Conservation (phyloP, 371 early-diverging fungal genomes). For the Coemansia sp. region DNA sequence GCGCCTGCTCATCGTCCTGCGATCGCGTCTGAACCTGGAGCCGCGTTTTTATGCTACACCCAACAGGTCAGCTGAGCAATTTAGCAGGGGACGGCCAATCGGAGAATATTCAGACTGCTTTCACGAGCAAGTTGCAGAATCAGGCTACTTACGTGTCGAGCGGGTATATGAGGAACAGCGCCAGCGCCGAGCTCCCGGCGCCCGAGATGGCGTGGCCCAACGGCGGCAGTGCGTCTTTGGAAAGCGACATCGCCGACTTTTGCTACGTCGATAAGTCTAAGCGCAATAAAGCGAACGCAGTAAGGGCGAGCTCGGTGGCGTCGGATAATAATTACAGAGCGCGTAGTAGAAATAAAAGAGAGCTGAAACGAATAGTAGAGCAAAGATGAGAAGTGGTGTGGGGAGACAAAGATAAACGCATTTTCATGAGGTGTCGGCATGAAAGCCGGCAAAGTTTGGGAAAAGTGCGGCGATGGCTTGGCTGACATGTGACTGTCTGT, state of each 20-base stretch:
- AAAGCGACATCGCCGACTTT: slow-evolving; percentile 12
- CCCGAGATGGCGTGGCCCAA: slow-evolving; percentile 93
- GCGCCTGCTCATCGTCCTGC: slow-evolving; percentile 35
- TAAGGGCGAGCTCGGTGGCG: background rate
- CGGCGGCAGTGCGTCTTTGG: slow-evolving; percentile 66
- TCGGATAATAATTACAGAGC: too few species aligned
- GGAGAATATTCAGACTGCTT: background rate
- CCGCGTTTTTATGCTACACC: slow-evolving; percentile 83
- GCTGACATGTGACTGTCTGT: slow-evolving; percentile 7
- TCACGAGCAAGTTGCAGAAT: background rate
- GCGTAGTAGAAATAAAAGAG: background rate
- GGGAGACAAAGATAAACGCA: background rate
- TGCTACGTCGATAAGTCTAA: background rate
- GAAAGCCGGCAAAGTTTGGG: background rate
- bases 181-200: slow-evolving; percentile 88
- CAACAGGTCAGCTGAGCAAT: too few species aligned
- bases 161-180: slow-evolving; percentile 87
- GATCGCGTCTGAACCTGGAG: slow-evolving; percentile 80
- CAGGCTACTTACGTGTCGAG: slow-evolving; percentile 82
- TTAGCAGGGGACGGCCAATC: background rate
- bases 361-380: background rate
- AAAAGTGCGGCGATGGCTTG: background rate
- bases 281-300: background rate
- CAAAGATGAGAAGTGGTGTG: background rate
- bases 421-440: background rate